Conservation (phyloP, 345 rosid genomes). For the Euphorbia peplus region DNA sequence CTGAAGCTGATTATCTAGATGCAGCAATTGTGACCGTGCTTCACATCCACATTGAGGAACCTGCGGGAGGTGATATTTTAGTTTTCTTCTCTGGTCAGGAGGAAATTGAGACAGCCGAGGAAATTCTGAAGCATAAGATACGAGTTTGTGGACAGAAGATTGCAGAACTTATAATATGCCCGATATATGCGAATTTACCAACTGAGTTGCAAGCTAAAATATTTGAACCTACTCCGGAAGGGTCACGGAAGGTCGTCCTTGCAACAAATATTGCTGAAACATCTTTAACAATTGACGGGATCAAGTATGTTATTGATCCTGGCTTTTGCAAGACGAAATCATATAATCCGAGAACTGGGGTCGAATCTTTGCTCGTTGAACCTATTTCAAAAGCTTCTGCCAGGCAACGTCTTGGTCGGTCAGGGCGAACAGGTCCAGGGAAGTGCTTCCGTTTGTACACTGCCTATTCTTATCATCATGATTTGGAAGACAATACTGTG, state of each 20-base stretch:
- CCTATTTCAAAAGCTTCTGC: slow-evolving; percentile 94
- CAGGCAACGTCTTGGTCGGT: slow-evolving; percentile 82
- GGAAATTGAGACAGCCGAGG: slow-evolving; percentile 90
- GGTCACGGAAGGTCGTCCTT: slow-evolving; percentile 85
- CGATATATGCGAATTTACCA: slow-evolving; percentile 91
- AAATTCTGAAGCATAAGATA: slow-evolving; percentile 76
- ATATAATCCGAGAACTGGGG: slow-evolving; percentile 87
- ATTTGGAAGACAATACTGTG: slow-evolving; percentile 82
- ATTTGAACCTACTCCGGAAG: slow-evolving; percentile 91
- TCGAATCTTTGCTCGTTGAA: slow-evolving; percentile 79
- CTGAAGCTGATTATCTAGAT: slow-evolving; percentile 88
- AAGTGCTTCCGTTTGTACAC: slow-evolving; percentile 84
- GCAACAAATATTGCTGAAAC: slow-evolving; percentile 98
- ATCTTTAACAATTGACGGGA: slow-evolving; percentile 86
- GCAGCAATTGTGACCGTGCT: slow-evolving; percentile 85
- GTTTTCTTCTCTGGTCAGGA: slow-evolving; percentile 90
- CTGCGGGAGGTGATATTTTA: slow-evolving; percentile 87
- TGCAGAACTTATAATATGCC: slow-evolving; percentile 88
- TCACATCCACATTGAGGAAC: slow-evolving; percentile 71
- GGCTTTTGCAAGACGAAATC: slow-evolving; percentile 91
- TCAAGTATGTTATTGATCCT: slow-evolving; percentile 85
- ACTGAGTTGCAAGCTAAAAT: slow-evolving; percentile 90
- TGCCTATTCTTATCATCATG: slow-evolving; percentile 68
- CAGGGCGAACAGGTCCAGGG: slow-evolving; percentile 93
- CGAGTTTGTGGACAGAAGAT: slow-evolving; percentile 87